A percentile compares a stretch with the other conserved stretches of the same genome.
phyloP scores from a whole-genome alignment of 129 eudicot species.

The sunflower (Helianthus annuus) region HanXRQr2.0-SUNRISE NC_035444.2:20914085-20914584 shows the following conservation, averaged over 20 bases:
- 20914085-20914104: constrained; percentile 52
- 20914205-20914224: constrained; percentile 5
- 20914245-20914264: constrained; percentile 41
- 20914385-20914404: constrained; percentile 21
- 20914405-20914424: neutral
- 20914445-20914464: neutral
- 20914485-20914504: neutral
- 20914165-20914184: constrained; percentile 19
- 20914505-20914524: neutral
- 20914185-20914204: constrained; percentile 4
- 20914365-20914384: constrained; percentile 18
- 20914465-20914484: neutral
- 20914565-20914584: too few species aligned
- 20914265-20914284: constrained; percentile 45
- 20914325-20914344: constrained; percentile 17
- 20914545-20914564: too few species aligned
- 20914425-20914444: neutral
- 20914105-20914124: constrained; percentile 27
- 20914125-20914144: constrained; percentile 29
- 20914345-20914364: constrained; percentile 20
- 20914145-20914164: constrained; percentile 9
- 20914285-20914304: constrained; percentile 44
- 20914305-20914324: constrained; percentile 41
- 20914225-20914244: constrained; percentile 38
- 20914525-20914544: too few species aligned